Conservation (phyloP, 805 yeast genomes). For the Saturnispora bothae region DNA sequence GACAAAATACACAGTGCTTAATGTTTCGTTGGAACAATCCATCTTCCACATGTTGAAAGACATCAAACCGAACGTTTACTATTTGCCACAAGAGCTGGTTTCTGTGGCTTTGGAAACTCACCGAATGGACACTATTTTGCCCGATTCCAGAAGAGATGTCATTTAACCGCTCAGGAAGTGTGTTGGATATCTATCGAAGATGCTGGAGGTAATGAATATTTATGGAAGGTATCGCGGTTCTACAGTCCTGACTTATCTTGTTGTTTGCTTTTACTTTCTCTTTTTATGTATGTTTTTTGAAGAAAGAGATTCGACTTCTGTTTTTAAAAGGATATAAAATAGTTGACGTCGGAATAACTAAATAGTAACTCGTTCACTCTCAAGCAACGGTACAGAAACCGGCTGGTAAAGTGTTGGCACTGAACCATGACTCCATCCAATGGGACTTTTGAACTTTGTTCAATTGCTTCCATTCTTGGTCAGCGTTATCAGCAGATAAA, state of each 20-base stretch:
- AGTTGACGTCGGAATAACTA: too few relatives aligned
- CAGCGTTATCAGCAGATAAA: neutral
- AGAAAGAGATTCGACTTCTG: too few relatives aligned
- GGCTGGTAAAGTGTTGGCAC: slow-evolving; percentile 13
- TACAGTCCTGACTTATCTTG: too few relatives aligned
- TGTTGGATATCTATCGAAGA: too few relatives aligned
- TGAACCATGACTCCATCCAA: slow-evolving; percentile 35
- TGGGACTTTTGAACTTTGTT: slow-evolving; percentile 12
- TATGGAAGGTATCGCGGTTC: too few relatives aligned
- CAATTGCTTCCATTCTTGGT: neutral
- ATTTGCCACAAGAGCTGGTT: neutral
- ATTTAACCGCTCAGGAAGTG: too few relatives aligned
- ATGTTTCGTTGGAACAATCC: slow-evolving; percentile 36
- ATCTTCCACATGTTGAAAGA: slow-evolving; percentile 48
- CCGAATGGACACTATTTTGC: neutral
- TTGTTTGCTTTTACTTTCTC: too few relatives aligned
- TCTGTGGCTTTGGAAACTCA: neutral
- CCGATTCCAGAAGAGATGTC: slow-evolving; percentile 19
- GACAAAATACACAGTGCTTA: slow-evolving; percentile 31
- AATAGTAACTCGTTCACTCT: too few relatives aligned
- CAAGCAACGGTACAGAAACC: neutral
- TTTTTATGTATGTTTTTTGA: too few relatives aligned
- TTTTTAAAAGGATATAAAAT: neutral
- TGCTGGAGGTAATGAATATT: too few relatives aligned
- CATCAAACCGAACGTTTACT: neutral